phyloP scores from a whole-genome alignment of 495 filamentous ascomycete genomes.

The Trichodelitschia bisporula region DNA sequence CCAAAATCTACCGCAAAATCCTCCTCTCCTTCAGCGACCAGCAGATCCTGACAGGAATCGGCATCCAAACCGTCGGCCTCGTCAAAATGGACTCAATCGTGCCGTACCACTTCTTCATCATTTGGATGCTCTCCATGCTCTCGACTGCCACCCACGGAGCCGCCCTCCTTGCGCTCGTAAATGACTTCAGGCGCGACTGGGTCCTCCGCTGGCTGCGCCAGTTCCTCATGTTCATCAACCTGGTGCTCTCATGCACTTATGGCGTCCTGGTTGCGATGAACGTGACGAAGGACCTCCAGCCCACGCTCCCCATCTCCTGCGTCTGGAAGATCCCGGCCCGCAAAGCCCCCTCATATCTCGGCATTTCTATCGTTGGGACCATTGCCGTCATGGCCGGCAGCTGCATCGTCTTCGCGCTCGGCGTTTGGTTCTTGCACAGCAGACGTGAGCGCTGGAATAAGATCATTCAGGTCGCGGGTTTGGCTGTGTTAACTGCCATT shows the following conservation, averaged over 20 bases:
- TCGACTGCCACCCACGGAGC: conserved; percentile 32
- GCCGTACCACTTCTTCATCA: conserved; percentile 35
- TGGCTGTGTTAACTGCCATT: conserved; percentile 23
- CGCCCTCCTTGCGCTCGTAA: conserved; percentile 27
- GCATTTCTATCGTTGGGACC: conserved; percentile 23
- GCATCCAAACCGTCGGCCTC: conserved; percentile 28
- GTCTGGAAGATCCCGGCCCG: conserved; percentile 17
- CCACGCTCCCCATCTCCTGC: conserved; percentile 26
- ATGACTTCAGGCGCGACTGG: conserved; percentile 35
- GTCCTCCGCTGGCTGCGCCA: conserved; percentile 34
- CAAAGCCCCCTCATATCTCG: conserved; percentile 11
- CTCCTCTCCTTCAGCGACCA: conserved; percentile 32
- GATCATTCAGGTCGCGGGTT: conserved; percentile 20
- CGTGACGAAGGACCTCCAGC: conserved; percentile 20
- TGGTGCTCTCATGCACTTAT: conserved; percentile 22
- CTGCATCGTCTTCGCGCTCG: conserved; percentile 22
- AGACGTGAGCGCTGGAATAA: conserved; percentile 21
- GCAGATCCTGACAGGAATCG: conserved; percentile 35
- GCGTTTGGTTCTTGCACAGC: conserved; percentile 30
- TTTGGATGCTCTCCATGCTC: conserved; percentile 33
- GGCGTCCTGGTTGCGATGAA: conserved; percentile 25
- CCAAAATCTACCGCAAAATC: conserved; percentile 27
- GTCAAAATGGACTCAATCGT: conserved; percentile 23
- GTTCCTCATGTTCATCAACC: conserved; percentile 30
- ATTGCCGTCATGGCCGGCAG: conserved; percentile 26